Evolutionary conservation across 2,329 filamentous ascomycete species (phyloP).

Genomic region (Ceratocystis huliohia): DNA sequence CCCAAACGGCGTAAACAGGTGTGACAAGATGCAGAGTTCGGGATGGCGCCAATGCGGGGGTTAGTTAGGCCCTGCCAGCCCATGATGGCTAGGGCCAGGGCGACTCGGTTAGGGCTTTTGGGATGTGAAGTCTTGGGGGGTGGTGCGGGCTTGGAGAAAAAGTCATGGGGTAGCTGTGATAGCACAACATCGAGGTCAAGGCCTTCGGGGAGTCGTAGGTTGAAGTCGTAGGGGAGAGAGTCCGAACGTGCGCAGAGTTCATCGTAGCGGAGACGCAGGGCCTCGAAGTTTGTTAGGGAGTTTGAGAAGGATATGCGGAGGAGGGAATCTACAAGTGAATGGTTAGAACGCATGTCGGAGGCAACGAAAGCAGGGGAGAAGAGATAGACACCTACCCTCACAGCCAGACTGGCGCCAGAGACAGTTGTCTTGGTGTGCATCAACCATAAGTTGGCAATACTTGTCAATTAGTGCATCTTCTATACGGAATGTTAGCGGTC

Average conservation of each 20-base stretch:
- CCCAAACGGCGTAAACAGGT: slow-evolving; percentile 81
- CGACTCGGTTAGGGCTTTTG: slow-evolving; percentile 39
- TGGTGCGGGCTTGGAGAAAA: slow-evolving; percentile 38
- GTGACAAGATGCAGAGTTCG: slow-evolving; percentile 65
- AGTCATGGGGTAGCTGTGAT: slow-evolving; percentile 39
- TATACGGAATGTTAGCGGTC: slow-evolving; percentile 24
- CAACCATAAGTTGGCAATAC: slow-evolving; percentile 59
- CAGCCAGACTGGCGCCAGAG: slow-evolving; percentile 81
- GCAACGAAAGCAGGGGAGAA: neutral
- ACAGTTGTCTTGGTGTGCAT: slow-evolving; percentile 68
- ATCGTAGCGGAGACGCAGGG: slow-evolving; percentile 51
- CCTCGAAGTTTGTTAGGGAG: slow-evolving; percentile 43
- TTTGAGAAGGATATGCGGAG: slow-evolving; percentile 52
- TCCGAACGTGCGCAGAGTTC: slow-evolving; percentile 43
- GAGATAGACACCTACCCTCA: slow-evolving; percentile 45
- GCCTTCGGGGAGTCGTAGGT: slow-evolving; percentile 42
- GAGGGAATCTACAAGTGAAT: slow-evolving; percentile 37
- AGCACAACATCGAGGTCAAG: slow-evolving; percentile 41
- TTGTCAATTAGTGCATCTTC: slow-evolving; percentile 60
- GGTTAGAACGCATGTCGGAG: neutral
- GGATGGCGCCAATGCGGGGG: slow-evolving; percentile 43
- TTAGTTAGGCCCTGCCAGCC: slow-evolving; percentile 61
- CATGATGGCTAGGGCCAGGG: slow-evolving; percentile 55
- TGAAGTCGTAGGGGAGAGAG: slow-evolving; percentile 50
- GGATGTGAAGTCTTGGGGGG: slow-evolving; percentile 26